A percentile compares a stretch with the other conserved stretches of the same genome.
Conservation (phyloP, 257 asterid species). For the Penstemon barbatus region DNA sequence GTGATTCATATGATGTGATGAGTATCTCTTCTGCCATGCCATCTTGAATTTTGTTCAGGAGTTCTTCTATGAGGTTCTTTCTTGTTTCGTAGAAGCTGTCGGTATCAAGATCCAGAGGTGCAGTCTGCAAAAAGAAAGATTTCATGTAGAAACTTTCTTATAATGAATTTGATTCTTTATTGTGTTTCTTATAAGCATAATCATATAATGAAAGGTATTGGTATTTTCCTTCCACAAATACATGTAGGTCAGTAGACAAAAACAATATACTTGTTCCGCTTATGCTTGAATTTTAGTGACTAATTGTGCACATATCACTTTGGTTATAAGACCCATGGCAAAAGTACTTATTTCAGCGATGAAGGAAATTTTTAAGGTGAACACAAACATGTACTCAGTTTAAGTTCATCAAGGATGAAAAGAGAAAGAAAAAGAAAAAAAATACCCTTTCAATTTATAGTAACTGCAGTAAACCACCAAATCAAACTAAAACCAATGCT, state of each 20-base stretch:
- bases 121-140: conserved; percentile 55
- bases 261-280: too few relatives aligned
- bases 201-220: too few relatives aligned
- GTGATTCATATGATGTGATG: conserved; percentile 69
- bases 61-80: conserved; percentile 61
- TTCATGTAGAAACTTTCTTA: not conserved
- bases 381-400: not conserved
- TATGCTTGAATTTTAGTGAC: too few relatives aligned
- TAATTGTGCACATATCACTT: too few relatives aligned
- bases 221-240: too few relatives aligned
- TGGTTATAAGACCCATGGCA: too few relatives aligned
- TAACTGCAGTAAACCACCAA: not conserved
- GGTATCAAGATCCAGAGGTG: conserved; percentile 87
- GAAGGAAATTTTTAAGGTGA: not conserved
- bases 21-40: conserved; percentile 90
- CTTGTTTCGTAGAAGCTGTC: conserved; percentile 76
- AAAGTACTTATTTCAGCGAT: too few relatives aligned
- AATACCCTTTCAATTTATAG: too few relatives aligned
- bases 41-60: conserved; percentile 54
- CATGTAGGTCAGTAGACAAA: too few relatives aligned
- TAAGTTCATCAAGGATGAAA: not conserved
- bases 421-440: not conserved
- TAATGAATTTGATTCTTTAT: too few relatives aligned
- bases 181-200: too few relatives aligned
- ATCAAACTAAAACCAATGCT: not conserved